A percentile compares a stretch with the other conserved stretches of the same genome.
phyloP scores from a whole-genome alignment of 805 yeast genomes.

The Wickerhamiella spandovensis region DNA sequence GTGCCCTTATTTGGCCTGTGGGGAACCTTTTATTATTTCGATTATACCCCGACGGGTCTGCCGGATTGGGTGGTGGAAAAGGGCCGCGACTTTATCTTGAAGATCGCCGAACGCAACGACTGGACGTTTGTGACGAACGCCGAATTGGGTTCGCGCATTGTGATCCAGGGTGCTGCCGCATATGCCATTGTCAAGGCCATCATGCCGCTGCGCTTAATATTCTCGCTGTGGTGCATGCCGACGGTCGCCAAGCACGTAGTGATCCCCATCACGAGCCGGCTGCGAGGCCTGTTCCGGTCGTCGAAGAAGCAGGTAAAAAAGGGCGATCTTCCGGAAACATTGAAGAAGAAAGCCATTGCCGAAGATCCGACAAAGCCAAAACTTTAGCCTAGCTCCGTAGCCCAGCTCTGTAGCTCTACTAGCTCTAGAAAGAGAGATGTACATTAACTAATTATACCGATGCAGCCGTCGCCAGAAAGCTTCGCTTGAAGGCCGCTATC shows the following conservation, averaged over 20 bases:
- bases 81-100: constrained; percentile 46
- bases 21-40: constrained; percentile 48
- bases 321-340: constrained; percentile 6
- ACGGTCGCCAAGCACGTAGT: constrained; percentile 40
- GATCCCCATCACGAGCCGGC: constrained; percentile 30
- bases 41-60: constrained; percentile 38
- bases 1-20: constrained; percentile 56
- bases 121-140: constrained; percentile 26
- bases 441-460: not conserved
- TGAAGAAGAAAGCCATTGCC: constrained; percentile 3
- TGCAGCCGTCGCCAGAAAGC: not conserved
- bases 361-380: not conserved
- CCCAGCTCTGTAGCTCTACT: not conserved
- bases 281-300: constrained; percentile 7
- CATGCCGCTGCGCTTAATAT: constrained; percentile 39
- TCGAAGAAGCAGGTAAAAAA: not conserved
- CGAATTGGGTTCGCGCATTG: constrained; percentile 38
- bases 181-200: constrained; percentile 50
- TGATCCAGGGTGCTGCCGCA: constrained; percentile 64
- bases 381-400: not conserved
- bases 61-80: constrained; percentile 49
- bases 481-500: not conserved
- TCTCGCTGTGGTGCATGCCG: constrained; percentile 43
- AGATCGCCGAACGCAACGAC: constrained; percentile 25
- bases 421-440: no score